These are phyloP conservation scores for Camellia sinensis DNA, from an alignment of 148 eudicot species.

Conservation along the genomic window DNA sequence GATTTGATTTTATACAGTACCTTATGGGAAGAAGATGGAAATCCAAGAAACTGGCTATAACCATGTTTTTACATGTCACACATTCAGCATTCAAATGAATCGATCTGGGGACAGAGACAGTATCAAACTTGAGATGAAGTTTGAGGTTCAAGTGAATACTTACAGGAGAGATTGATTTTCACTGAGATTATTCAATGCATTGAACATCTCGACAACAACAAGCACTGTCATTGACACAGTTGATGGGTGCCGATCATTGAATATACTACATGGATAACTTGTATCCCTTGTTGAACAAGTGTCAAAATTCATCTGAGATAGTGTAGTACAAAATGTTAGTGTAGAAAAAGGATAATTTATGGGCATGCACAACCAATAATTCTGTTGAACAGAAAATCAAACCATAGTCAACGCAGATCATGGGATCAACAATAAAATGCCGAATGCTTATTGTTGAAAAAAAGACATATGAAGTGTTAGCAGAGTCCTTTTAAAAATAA, in stretches of 20 bases:
- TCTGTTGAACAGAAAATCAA: background rate
- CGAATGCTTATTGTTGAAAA: background rate
- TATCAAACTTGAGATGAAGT: background rate
- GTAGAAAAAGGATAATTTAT: background rate
- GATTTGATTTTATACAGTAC: background rate
- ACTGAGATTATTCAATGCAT: conserved; percentile 94
- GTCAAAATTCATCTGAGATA: conserved; percentile 89
- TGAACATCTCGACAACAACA: conserved; percentile 99
- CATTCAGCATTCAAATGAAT: background rate
- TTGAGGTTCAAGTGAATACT: conserved; percentile 35
- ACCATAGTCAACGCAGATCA: background rate
- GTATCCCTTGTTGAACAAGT: conserved; percentile 81
- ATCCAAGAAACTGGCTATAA: background rate
- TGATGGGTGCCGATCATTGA: conserved; percentile 92
- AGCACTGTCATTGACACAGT: conserved; percentile 99
- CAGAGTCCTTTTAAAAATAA: background rate
- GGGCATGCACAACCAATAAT: background rate
- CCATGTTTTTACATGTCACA: background rate
- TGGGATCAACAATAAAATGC: background rate
- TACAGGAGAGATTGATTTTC: conserved; percentile 97
- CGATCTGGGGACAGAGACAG: background rate
- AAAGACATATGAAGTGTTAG: background rate
- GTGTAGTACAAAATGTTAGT: conserved; percentile 15
- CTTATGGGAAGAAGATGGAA: background rate
- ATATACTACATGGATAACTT: conserved; percentile 72